Evolutionary conservation across 139 green algal species (phyloP).

Genomic region (Tetratostichococcus sp.): DNA sequence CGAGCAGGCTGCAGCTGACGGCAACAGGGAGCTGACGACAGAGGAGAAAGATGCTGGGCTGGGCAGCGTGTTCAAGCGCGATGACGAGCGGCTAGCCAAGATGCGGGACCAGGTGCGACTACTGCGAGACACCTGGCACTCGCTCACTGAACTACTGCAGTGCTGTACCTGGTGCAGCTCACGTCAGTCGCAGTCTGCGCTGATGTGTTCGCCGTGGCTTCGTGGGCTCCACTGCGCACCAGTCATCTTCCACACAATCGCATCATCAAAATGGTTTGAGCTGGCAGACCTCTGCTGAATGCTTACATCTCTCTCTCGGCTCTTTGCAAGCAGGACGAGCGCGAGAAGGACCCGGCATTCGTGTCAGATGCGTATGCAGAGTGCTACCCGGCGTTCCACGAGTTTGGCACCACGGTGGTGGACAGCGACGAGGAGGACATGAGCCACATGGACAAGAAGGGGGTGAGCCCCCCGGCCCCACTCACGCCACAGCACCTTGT

Average conservation of each 20-base stretch:
- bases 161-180: too few relatives aligned
- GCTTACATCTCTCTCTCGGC: background rate
- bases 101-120: background rate
- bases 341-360: slow-evolving; percentile 45
- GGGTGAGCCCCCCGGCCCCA: background rate
- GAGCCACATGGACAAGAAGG: slow-evolving; percentile 52
- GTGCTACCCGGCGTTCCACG: slow-evolving; percentile 52
- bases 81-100: slow-evolving; percentile 11
- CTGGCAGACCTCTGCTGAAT: too few relatives aligned
- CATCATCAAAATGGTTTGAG: too few relatives aligned
- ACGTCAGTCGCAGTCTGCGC: too few relatives aligned
- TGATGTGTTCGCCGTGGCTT: too few relatives aligned
- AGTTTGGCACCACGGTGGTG: slow-evolving; percentile 20
- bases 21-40: slow-evolving; percentile 9
- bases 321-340: slow-evolving; percentile 12
- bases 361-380: slow-evolving; percentile 50
- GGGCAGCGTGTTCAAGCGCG: slow-evolving; percentile 25
- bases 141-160: too few relatives aligned
- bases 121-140: background rate
- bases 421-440: slow-evolving; percentile 35
- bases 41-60: slow-evolving; percentile 24
- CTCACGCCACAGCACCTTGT: too few relatives aligned
- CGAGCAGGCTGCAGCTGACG: background rate
- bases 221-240: too few relatives aligned
- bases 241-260: too few relatives aligned